Base-by-base conservation (phyloP, 2,329 filamentous ascomycete genomes). In the Nectriaceae sp. region DNA sequence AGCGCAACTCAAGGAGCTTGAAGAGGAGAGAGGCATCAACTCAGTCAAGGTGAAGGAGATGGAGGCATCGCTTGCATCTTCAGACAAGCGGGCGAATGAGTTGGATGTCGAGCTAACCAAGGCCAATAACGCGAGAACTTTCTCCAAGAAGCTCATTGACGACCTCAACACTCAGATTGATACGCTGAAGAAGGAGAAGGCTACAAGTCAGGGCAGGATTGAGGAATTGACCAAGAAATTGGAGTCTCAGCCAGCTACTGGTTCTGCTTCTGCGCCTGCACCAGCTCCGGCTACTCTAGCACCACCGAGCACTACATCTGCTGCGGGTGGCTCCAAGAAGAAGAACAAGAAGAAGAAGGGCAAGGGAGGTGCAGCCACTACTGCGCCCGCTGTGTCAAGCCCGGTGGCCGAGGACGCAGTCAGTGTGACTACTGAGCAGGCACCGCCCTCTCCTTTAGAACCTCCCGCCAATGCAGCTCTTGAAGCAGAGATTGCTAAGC, bases 331-430 rank as follows among this genome's bases (percentile, higher is more conserved):
- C 3, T 62, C 63, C 0, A 75, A 75, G 51, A 81, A 78, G 50
- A 93, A 91, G 72, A 95, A 90, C 70, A 92, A 89, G 69, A 95
- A 91, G 66, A 96, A 93, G 75, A 96, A 95, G 79, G 88, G 86
- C 70, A 93, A 92, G 75, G 83, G 82, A 16, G 81, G 78, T 24
- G 83, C 80, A 54, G 68, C 68, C 5, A 66, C 69, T 5, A 69
- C 75, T 8, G 68, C 71, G n/a, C 41, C 62, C 5, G 52, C 63
- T 6, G 11, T n/a, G n/a, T 15, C 22, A 8, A 58, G 62, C 2
- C 55, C 63, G 4, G 57, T 68, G 11, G 55, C 64, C 6, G 66
- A 73, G 18, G 74, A 37, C 16, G 33, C 33, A 11, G 33, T 18
- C 10, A 37, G 33, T 16, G 33, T 76, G 45, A 59, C 70, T 4